A percentile compares a stretch with the other conserved stretches of the same genome.
These are phyloP conservation scores for Penicillium sp. DNA, from an alignment of 2,329 filamentous ascomycete genomes.

Conservation along the genomic window DNA sequence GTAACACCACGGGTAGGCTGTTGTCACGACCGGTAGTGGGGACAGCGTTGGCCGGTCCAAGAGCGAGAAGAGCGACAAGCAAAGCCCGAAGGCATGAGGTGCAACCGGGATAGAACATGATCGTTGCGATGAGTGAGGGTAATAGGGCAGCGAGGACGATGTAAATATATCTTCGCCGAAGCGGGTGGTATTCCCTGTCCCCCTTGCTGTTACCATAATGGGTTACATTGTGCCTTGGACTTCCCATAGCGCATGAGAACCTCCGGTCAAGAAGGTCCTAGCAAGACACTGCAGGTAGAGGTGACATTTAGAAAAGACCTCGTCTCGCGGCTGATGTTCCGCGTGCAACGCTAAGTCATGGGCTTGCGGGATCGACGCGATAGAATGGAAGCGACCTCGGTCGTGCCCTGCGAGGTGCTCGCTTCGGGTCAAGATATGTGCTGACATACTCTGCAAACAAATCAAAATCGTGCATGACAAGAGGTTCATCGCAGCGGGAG, in stretches of 20 bases:
- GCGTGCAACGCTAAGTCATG: slow-evolving; percentile 5
- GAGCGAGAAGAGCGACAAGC: slow-evolving; percentile 3
- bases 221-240: slow-evolving; percentile 6
- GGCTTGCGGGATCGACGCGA: background rate
- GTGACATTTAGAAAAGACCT: slow-evolving; percentile 8
- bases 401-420: background rate
- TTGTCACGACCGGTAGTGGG: background rate
- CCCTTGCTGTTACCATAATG: slow-evolving; percentile 4
- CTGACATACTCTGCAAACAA: background rate
- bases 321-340: background rate
- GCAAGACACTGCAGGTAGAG: background rate
- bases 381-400: background rate
- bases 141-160: background rate
- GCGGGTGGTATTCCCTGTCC: background rate
- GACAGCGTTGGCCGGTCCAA: slow-evolving; percentile 4
- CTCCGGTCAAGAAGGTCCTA: background rate
- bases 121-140: background rate
- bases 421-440: background rate
- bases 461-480: too few species aligned
- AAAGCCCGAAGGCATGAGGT: slow-evolving; percentile 9
- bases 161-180: background rate
- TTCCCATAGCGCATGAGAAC: slow-evolving; percentile 1
- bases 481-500: too few species aligned
- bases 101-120: slow-evolving; percentile 9
- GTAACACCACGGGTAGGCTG: slow-evolving; percentile 12